Conservation (phyloP, 768 basidiomycete genomes). For the Suillus sp. region DNA sequence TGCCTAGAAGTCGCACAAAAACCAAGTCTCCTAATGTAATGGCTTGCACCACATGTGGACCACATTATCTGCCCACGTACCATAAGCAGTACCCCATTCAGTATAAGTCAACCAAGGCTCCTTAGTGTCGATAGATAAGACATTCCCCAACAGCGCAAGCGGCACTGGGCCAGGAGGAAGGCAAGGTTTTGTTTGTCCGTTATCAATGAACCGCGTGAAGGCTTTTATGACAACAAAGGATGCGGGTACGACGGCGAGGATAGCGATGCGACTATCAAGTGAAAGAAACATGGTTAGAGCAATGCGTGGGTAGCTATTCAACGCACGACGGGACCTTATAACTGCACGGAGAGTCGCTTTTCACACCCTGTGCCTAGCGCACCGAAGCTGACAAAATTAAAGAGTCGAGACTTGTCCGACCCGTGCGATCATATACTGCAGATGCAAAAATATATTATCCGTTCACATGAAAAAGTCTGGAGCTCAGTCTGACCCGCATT, state of each 20-base stretch:
- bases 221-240: too few relatives aligned
- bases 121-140: slow-evolving; percentile 32
- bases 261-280: not conserved
- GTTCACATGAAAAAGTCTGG: too few relatives aligned
- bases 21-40: slow-evolving; percentile 8
- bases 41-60: not conserved
- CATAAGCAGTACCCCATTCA: slow-evolving; percentile 34
- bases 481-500: too few relatives aligned
- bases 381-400: slow-evolving; percentile 6
- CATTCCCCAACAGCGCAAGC: slow-evolving; percentile 38
- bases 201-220: not conserved
- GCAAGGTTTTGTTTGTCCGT: not conserved
- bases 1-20: slow-evolving; percentile 3
- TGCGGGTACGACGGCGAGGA: not conserved
- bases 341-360: not conserved
- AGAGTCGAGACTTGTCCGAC: too few relatives aligned
- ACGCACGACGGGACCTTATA: not conserved
- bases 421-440: too few relatives aligned
- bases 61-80: not conserved
- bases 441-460: too few relatives aligned
- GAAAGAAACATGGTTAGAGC: not conserved
- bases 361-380: not conserved
- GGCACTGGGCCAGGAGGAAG: slow-evolving; percentile 40
- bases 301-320: not conserved
- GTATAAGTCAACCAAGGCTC: slow-evolving; percentile 36